Conservation (phyloP, 169 alveolate genomes). For the Plasmodium billcollinsi region DNA sequence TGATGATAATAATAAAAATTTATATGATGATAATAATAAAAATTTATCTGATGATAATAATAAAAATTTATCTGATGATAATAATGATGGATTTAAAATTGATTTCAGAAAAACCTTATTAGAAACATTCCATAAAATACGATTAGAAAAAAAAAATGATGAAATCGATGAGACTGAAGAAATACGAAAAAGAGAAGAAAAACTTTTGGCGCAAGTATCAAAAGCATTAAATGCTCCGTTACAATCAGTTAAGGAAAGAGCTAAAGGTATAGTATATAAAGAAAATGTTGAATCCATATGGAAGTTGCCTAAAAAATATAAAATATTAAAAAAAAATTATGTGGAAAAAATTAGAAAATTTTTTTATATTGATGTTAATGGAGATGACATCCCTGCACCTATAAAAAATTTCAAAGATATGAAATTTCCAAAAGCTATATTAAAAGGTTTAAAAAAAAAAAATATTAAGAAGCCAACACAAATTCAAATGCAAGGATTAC, state of each 20-base stretch:
- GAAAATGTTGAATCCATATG: slow-evolving; percentile 77
- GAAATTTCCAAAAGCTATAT: slow-evolving; percentile 92
- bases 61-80: not conserved
- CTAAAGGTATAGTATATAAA: slow-evolving; percentile 80
- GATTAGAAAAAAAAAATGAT: slow-evolving; percentile 57
- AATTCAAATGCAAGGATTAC: slow-evolving; percentile 95
- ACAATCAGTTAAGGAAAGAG: slow-evolving; percentile 82
- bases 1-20: slow-evolving; percentile 3
- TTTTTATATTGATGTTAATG: slow-evolving; percentile 90
- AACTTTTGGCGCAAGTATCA: slow-evolving; percentile 72
- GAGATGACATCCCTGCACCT: slow-evolving; percentile 94
- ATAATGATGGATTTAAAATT: slow-evolving; percentile 8
- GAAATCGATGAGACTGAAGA: slow-evolving; percentile 60
- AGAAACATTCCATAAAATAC: slow-evolving; percentile 59
- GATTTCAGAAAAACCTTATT: slow-evolving; percentile 50
- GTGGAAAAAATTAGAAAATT: slow-evolving; percentile 79
- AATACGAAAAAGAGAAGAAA: slow-evolving; percentile 68
- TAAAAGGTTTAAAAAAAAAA: slow-evolving; percentile 89
- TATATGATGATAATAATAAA: slow-evolving; percentile 7
- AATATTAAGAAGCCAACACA: slow-evolving; percentile 94
- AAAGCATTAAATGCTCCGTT: slow-evolving; percentile 77
- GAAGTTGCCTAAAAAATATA: slow-evolving; percentile 84
- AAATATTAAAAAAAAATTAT: slow-evolving; percentile 68
- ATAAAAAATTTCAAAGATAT: slow-evolving; percentile 92
- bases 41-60: slow-evolving; percentile 10